These are phyloP conservation scores for Cryptococcus sp. DNA, from an alignment of 1,284 basidiomycete genomes.

Conservation along the genomic window DNA sequence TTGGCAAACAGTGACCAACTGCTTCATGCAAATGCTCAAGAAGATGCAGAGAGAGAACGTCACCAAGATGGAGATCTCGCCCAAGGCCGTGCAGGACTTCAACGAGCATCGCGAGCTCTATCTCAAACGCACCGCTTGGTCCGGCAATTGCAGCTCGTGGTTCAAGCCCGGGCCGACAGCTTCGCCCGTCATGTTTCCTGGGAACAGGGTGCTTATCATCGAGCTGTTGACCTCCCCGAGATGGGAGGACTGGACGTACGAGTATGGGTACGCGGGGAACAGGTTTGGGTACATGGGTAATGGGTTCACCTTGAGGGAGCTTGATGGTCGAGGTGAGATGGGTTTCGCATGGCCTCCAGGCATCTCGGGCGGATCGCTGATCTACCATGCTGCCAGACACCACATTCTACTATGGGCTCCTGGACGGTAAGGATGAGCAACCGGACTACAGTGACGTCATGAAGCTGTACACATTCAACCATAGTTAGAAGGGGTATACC, in stretches of 20 bases:
- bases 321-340: conserved; percentile 21
- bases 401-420: conserved; percentile 21
- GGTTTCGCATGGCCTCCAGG: too few relatives aligned
- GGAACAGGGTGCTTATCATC: conserved; percentile 24
- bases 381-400: too few relatives aligned
- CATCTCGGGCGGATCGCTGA: too few relatives aligned
- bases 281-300: conserved; percentile 33
- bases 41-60: conserved; percentile 30
- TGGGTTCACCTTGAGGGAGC: conserved; percentile 29
- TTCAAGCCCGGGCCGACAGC: conserved; percentile 25
- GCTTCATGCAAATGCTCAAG: conserved; percentile 19
- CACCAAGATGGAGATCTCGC: conserved; percentile 27
- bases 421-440: conserved; percentile 17
- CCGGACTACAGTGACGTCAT: conserved; percentile 19
- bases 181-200: conserved; percentile 23
- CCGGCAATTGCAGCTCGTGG: conserved; percentile 27
- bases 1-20: conserved; percentile 16
- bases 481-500: neutral
- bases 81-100: conserved; percentile 33
- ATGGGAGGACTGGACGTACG: conserved; percentile 40
- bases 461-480: conserved; percentile 14
- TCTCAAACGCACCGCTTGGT: conserved; percentile 30
- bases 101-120: conserved; percentile 34
- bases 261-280: conserved; percentile 24
- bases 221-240: conserved; percentile 31